A percentile compares a stretch with the other conserved stretches of the same genome.
These are phyloP conservation scores for Glycine soja DNA, from an alignment of 306 rosid genomes.

Conservation along the genomic window DNA sequence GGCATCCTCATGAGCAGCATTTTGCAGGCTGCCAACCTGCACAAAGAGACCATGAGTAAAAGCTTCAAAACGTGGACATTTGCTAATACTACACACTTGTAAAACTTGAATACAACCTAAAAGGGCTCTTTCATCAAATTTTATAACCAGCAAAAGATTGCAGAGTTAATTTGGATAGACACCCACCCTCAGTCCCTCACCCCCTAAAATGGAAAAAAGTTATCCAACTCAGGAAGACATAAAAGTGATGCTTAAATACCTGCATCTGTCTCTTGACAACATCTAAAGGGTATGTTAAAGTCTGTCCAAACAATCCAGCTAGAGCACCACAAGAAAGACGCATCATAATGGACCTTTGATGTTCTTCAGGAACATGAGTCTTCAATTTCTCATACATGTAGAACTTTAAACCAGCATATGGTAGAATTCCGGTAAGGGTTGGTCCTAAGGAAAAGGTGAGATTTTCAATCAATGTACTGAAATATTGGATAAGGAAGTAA, in stretches of 20 bases:
- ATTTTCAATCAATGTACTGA: conserved; percentile 27
- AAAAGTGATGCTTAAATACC: conserved; percentile 53
- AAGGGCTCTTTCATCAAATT: conserved; percentile 4
- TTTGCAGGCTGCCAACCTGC: conserved; percentile 76
- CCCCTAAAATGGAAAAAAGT: neutral
- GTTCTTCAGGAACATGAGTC: conserved; percentile 83
- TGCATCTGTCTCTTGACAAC: conserved; percentile 99
- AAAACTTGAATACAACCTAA: conserved; percentile 14
- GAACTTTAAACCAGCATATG: conserved; percentile 95
- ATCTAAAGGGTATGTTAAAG: conserved; percentile 92
- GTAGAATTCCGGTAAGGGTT: conserved; percentile 90
- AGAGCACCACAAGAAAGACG: conserved; percentile 96
- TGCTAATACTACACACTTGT: conserved; percentile 9
- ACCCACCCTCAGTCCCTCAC: neutral
- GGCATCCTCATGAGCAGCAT: conserved; percentile 58
- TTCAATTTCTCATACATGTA: conserved; percentile 86
- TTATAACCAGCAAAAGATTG: neutral
- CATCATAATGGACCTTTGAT: conserved; percentile 73
- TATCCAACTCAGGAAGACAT: neutral
- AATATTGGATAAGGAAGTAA: conserved; percentile 11
- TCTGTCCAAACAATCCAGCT: conserved; percentile 97
- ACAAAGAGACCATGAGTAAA: conserved; percentile 38
- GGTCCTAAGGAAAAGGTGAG: conserved; percentile 67
- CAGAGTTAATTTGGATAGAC: conserved; percentile 4
- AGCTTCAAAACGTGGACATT: conserved; percentile 29